These are phyloP conservation scores for Kappamyces sp. DNA, from an alignment of 192 early-diverging fungal genomes.

Conservation along the genomic window DNA sequence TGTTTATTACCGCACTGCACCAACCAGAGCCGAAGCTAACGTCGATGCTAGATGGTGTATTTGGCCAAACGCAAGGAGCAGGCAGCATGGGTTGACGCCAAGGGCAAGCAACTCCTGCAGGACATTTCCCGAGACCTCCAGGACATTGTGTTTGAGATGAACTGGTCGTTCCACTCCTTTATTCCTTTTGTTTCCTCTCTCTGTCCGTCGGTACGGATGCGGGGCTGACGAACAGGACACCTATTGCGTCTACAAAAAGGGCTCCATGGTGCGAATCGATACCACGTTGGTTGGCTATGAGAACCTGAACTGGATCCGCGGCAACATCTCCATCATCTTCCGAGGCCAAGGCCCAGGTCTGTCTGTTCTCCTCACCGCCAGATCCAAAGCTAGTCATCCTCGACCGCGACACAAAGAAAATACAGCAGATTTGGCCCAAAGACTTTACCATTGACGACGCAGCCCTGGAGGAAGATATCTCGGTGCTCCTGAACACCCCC, in stretches of 20 bases:
- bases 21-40: slow-evolving; percentile 3
- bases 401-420: slow-evolving; percentile 38
- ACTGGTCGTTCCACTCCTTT: slow-evolving; percentile 36
- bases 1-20: slow-evolving; percentile 11
- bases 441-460: slow-evolving; percentile 33
- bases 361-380: background rate
- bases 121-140: slow-evolving; percentile 24
- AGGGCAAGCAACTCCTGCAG: slow-evolving; percentile 27
- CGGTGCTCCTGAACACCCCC: slow-evolving; percentile 36
- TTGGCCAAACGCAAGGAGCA: slow-evolving; percentile 16
- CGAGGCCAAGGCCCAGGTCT: slow-evolving; percentile 14
- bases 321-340: slow-evolving; percentile 46
- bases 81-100: slow-evolving; percentile 24
- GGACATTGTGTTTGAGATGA: slow-evolving; percentile 41
- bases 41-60: no score
- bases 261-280: slow-evolving; percentile 38
- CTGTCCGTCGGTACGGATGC: slow-evolving; percentile 34
- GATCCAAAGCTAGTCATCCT: slow-evolving; percentile 31
- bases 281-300: slow-evolving; percentile 53
- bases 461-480: slow-evolving; percentile 40
- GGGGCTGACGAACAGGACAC: background rate
- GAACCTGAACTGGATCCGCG: slow-evolving; percentile 41
- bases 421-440: slow-evolving; percentile 40
- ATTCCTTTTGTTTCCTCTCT: slow-evolving; percentile 41
- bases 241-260: slow-evolving; percentile 34